Conservation (phyloP, 106 monocot genomes). For the Narthecium ossifragum region DNA sequence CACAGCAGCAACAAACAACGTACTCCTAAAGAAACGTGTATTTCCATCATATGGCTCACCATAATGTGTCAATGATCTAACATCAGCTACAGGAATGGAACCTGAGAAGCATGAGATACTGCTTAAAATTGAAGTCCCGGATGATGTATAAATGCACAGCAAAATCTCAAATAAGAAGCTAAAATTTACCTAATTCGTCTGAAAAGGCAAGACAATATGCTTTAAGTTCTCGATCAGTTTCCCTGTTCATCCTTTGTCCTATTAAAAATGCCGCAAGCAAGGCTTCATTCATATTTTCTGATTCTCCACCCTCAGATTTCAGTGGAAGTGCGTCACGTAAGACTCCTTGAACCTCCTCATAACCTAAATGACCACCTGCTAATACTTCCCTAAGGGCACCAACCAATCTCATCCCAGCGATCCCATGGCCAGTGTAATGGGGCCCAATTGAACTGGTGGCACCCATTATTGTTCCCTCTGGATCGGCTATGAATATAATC, state of each 20-base stretch:
- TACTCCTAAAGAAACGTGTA: conserved; percentile 91
- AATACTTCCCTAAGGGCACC: conserved; percentile 93
- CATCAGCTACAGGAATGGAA: conserved; percentile 73
- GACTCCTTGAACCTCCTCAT: conserved; percentile 86
- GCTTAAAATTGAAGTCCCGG: too few species aligned
- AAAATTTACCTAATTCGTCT: conserved; percentile 63
- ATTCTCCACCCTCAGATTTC: conserved; percentile 18
- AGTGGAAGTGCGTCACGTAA: conserved; percentile 72
- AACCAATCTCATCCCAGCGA: conserved; percentile 84
- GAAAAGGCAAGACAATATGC: conserved; percentile 97
- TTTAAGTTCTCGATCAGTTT: conserved; percentile 86
- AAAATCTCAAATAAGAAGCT: background rate
- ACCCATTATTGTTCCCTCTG: conserved; percentile 89
- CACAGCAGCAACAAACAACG: conserved; percentile 95
- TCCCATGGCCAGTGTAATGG: conserved; percentile 47
- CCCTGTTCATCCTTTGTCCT: conserved; percentile 95
- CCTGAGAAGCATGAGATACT: conserved; percentile 24
- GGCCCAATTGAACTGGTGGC: conserved; percentile 45
- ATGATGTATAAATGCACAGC: background rate
- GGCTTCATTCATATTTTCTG: conserved; percentile 44
- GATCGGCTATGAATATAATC: conserved; percentile 90
- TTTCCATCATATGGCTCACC: conserved; percentile 99
- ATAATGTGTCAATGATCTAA: conserved; percentile 94
- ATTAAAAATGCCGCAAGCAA: conserved; percentile 91
- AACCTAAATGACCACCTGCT: conserved; percentile 94